These are phyloP conservation scores for Tardiomyces blankii DNA, from an alignment of 1,139 yeast genomes.

Conservation along the genomic window DNA sequence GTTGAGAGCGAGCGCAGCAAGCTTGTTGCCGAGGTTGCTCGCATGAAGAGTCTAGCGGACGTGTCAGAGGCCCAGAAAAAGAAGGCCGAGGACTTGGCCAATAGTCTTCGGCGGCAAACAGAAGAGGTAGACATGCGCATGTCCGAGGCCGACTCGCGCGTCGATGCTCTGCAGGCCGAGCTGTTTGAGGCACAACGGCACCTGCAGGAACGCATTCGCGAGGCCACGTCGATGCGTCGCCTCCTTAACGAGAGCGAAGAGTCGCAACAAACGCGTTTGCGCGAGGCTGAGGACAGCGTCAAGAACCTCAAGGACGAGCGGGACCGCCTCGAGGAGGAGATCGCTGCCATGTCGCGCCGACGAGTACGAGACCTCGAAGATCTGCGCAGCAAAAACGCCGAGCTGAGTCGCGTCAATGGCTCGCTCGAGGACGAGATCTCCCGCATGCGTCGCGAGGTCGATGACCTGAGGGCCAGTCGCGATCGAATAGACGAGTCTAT, in stretches of 20 bases:
- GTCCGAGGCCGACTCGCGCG: slow-evolving; percentile 48
- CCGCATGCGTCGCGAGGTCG: slow-evolving; percentile 10
- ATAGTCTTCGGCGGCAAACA: slow-evolving; percentile 54
- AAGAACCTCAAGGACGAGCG: slow-evolving; percentile 44
- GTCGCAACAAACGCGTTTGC: slow-evolving; percentile 37
- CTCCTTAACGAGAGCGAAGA: slow-evolving; percentile 60
- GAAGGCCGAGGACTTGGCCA: slow-evolving; percentile 50
- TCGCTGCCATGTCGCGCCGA: slow-evolving; percentile 37
- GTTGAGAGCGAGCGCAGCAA: slow-evolving; percentile 6
- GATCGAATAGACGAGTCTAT: slow-evolving; percentile 18
- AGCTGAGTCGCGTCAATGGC: slow-evolving; percentile 9
- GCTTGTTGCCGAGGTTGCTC: slow-evolving; percentile 6
- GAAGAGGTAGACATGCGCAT: slow-evolving; percentile 66
- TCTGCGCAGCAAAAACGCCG: slow-evolving; percentile 20
- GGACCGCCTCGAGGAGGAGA: slow-evolving; percentile 43
- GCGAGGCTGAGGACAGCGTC: slow-evolving; percentile 36
- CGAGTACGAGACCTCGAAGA: slow-evolving; percentile 38
- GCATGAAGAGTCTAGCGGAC: background rate
- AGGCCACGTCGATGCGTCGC: slow-evolving; percentile 61
- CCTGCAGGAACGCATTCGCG: slow-evolving; percentile 72
- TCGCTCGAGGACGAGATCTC: background rate
- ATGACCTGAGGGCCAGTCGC: slow-evolving; percentile 14
- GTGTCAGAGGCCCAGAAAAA: slow-evolving; percentile 17
- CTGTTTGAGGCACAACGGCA: slow-evolving; percentile 58
- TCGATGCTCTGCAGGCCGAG: slow-evolving; percentile 71